Evolutionary conservation across 441 rosid genomes (phyloP), one percentile per base, ranked within the genome.

Genomic region (Mallotus japonicus): DNA sequence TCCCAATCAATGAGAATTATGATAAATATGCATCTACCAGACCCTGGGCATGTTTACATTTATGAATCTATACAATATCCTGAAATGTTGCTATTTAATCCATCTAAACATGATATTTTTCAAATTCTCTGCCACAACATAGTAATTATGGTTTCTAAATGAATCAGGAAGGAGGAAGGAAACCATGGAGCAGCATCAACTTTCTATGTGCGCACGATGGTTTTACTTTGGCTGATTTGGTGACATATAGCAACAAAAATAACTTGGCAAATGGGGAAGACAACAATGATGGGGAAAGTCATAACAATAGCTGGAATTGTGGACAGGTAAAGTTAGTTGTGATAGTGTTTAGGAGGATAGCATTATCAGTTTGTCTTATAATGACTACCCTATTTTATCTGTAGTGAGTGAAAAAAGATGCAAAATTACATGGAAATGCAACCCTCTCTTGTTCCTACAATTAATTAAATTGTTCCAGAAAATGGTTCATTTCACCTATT

Each of bases 121-220:
- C 10, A 32, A 37, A 60, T 62, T 58, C 44, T 63, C 15, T 42
- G 17, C 19, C 11, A 47, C 58, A 63, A 74, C 24, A 58, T 37
- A 28, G 1, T 65, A 49, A 58, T 51, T 69, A 24, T 67, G 53
- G 51, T 51, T 68, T 75, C 61, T 65, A 24, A 40, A 68, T 77
- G 81, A 76, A 77, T 79, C 89, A 92, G 99, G 91, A 67, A 78
- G 91, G 97, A 80, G 94, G 97, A 77, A 84, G 99, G 85, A 95
- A 88, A 80, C 96, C 97, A 51, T 95, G 99, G 97, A 84, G 88
- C 82, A 90, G 97, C 85, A 78, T 92, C 88, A 95, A 92, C 79
- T 95, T 95, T 67, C 70, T 95, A 67, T 92, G 96, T 76, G 97
- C 97, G 49, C 99, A 95, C 80, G 99, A 95, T 80, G 99, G 97